Percentiles rank a stretch among this genome's conserved stretches.
phyloP scores from a whole-genome alignment of 768 basidiomycete genomes.

The Cubamyces lactineus region DNA sequence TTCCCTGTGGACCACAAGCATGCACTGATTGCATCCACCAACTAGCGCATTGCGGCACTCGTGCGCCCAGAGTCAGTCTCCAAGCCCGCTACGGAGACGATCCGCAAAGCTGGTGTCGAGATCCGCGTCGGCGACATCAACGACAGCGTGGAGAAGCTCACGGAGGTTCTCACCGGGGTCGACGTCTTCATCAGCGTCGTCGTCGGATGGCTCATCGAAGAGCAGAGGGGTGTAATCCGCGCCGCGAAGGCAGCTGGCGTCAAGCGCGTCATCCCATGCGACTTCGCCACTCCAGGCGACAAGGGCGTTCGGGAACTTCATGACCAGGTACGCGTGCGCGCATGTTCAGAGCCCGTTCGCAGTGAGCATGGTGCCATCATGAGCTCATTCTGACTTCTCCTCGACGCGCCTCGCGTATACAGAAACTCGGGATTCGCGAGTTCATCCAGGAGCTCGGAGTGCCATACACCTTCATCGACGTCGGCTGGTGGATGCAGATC shows the following conservation, averaged over 20 bases:
- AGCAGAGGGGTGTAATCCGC: slow-evolving; percentile 24
- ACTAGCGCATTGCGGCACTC: slow-evolving; percentile 18
- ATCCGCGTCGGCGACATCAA: slow-evolving; percentile 23
- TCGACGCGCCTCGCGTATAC: background rate
- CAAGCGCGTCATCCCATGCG: slow-evolving; percentile 31
- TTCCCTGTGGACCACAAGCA: too few species aligned
- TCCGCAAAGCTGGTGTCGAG: slow-evolving; percentile 25
- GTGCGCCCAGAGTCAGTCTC: slow-evolving; percentile 26
- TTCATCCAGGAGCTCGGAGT: slow-evolving; percentile 31
- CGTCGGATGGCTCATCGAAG: background rate
- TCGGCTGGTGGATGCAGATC: slow-evolving; percentile 38
- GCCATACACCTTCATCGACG: slow-evolving; percentile 38
- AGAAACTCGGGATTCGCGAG: slow-evolving; percentile 37
- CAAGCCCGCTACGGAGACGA: slow-evolving; percentile 20
- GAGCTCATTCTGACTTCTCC: background rate
- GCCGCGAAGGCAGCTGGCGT: slow-evolving; percentile 31
- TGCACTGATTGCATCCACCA: background rate
- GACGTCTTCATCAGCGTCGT: slow-evolving; percentile 25
- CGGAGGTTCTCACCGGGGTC: slow-evolving; percentile 23
- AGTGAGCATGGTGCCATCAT: too few species aligned
- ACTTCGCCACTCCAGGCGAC: slow-evolving; percentile 27
- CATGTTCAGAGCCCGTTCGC: too few species aligned
- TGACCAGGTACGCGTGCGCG: slow-evolving; percentile 11
- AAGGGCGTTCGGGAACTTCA: slow-evolving; percentile 18
- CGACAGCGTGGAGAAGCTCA: slow-evolving; percentile 23